These are phyloP conservation scores for Exophiala sp. DNA, from an alignment of 2,329 filamentous ascomycete species.

Conservation along the genomic window DNA sequence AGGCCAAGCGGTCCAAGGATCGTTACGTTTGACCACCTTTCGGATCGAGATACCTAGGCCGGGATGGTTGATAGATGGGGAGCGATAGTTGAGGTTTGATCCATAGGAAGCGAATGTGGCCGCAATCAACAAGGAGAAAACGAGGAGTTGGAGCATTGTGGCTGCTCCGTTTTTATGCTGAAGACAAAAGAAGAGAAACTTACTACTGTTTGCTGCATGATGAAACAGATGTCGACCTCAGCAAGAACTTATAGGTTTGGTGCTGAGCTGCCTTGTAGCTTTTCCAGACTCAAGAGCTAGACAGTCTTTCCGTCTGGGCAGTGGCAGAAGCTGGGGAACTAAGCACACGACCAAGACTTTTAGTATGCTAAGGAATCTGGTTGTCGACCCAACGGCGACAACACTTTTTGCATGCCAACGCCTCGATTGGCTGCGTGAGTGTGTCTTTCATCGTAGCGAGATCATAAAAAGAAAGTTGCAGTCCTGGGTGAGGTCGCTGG, in stretches of 20 bases:
- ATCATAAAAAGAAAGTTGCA: no score
- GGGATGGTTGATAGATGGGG: conserved; percentile 62
- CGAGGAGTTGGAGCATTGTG: conserved; percentile 20
- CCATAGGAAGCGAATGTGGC: conserved; percentile 22
- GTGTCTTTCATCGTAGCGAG: no score
- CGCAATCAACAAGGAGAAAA: conserved; percentile 13
- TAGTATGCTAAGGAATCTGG: neutral
- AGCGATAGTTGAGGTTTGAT: conserved; percentile 64
- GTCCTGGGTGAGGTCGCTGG: no score
- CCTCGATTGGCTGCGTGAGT: no score
- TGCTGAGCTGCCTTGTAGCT: conserved; percentile 24
- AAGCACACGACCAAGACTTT: neutral
- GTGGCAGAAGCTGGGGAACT: neutral
- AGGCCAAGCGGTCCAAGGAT: conserved; percentile 43
- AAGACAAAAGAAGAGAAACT: neutral
- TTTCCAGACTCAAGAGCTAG: neutral
- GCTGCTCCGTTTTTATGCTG: neutral
- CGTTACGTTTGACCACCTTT: conserved; percentile 57
- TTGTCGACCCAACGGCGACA: no score
- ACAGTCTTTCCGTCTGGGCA: no score
- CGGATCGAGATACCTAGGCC: conserved; percentile 61
- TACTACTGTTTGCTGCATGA: neutral
- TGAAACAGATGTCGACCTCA: neutral
- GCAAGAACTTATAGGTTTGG: conserved; percentile 3
- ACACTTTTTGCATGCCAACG: no score